Conservation (phyloP, 2,329 filamentous ascomycete species). For the Fusarium chlamydosporum region DNA sequence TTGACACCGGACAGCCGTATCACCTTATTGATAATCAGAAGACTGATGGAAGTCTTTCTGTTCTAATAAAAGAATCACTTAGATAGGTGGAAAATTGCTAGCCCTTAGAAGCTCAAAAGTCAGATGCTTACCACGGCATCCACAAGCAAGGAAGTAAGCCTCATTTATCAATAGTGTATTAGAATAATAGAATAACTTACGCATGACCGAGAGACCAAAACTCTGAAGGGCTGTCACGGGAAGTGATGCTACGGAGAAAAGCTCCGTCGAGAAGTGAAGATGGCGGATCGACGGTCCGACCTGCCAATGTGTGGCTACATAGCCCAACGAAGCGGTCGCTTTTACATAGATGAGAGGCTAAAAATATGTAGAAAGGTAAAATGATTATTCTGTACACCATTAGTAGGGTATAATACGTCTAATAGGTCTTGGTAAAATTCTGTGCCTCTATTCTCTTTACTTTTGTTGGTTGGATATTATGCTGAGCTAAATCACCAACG, state of each 20-base stretch:
- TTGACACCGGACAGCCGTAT: no score
- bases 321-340: not conserved
- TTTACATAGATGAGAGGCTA: slow-evolving; percentile 1
- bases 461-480: slow-evolving; percentile 1
- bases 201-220: not conserved
- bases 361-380: slow-evolving; percentile 20
- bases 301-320: slow-evolving; percentile 8
- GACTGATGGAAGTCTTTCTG: not conserved
- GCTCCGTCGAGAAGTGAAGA: slow-evolving; percentile 9
- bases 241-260: not conserved
- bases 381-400: not conserved
- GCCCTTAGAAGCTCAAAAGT: not conserved
- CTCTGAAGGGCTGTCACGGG: not conserved
- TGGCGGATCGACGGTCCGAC: slow-evolving; percentile 30
- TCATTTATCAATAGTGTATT: slow-evolving; percentile 3
- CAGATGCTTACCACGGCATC: not conserved
- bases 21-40: no score
- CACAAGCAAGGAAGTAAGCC: not conserved
- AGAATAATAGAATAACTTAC: not conserved
- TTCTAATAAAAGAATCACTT: not conserved
- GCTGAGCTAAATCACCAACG: slow-evolving; percentile 12
- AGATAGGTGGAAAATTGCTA: not conserved
- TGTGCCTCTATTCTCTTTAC: slow-evolving; percentile 4
- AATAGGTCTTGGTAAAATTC: slow-evolving; percentile 1
- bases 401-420: slow-evolving; percentile 3